Conservation (phyloP, 2,329 filamentous ascomycete genomes). For the Xylaria sp. region DNA sequence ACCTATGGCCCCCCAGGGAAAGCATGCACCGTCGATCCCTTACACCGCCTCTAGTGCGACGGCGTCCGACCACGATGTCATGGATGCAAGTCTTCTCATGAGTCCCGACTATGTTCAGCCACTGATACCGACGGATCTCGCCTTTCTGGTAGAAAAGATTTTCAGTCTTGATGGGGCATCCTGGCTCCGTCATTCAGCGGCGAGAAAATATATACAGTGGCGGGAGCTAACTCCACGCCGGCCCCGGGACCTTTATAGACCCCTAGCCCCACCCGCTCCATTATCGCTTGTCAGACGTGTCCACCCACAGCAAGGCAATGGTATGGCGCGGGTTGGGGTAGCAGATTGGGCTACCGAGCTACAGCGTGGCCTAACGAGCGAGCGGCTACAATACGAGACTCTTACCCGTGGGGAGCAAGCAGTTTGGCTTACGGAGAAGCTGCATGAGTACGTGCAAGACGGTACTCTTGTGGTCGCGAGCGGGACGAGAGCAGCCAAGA, state of each 20-base stretch:
- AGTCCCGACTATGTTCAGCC: slow-evolving; percentile 89
- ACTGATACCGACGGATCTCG: slow-evolving; percentile 79
- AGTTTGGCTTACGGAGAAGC: slow-evolving; percentile 73
- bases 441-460: slow-evolving; percentile 75
- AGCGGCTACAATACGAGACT: slow-evolving; percentile 75
- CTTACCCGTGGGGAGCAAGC: slow-evolving; percentile 72
- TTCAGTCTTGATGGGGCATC: slow-evolving; percentile 82
- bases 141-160: slow-evolving; percentile 74
- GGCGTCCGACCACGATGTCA: slow-evolving; percentile 78
- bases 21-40: slow-evolving; percentile 56
- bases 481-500: slow-evolving; percentile 49
- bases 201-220: slow-evolving; percentile 84
- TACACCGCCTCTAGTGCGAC: slow-evolving; percentile 83
- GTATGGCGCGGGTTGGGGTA: slow-evolving; percentile 67
- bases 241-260: slow-evolving; percentile 53
- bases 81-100: slow-evolving; percentile 96
- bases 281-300: slow-evolving; percentile 70
- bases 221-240: slow-evolving; percentile 53
- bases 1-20: slow-evolving; percentile 48
- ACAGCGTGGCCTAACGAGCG: slow-evolving; percentile 78
- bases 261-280: slow-evolving; percentile 46
- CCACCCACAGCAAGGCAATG: slow-evolving; percentile 51
- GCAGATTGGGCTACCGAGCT: slow-evolving; percentile 86
- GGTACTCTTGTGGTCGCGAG: slow-evolving; percentile 68
- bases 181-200: slow-evolving; percentile 84